Base-by-base conservation (phyloP, 2,329 filamentous ascomycete genomes). In the Bipolaris gigantea region DNA sequence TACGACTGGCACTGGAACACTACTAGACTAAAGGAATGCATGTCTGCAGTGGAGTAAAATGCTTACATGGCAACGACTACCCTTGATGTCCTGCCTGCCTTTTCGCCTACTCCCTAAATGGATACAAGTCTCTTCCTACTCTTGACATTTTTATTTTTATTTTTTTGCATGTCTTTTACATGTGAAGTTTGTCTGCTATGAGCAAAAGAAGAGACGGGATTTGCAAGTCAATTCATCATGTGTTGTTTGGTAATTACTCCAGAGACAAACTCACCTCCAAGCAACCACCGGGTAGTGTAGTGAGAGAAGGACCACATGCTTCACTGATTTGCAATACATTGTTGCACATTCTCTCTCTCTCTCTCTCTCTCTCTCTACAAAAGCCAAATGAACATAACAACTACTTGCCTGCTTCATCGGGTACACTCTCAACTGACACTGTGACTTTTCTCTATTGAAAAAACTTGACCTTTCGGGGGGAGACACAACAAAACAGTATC, bases 11-110 rank as follows among this genome's bases (percentile, higher is more conserved):
- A 57, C 59, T 65, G 56, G 59, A 60, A 62, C 50, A 62, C 61
- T 60, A 55, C 52, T 61, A 58, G 59, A 56, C 56, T 55, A 50
- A 59, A 41, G 60, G 48, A 49, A 34, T 48, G 50, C 52, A 41
- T 35, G 38, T 43, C 39, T 48, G 38, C 47, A 44, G 48, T 51
- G 48, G 47, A 47, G 32, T 55, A 52, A 52, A 57, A 53, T 60
- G 57, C 54, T 55, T 52, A 54, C 51, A 55, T 53, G 58, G 47
- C 61, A 57, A 55, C 55, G 56, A 58, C 50, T 61, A 56, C 57
- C 50, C 27, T 57, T 66, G 54, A 55, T 63, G 64, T 66, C 63
- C 60, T 60, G 64, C 59, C 51, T 45, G 56, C 59, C 57, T 52
- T 46, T 57, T 42, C 57, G 56, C 60, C 55, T 52, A 61, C 53